Conservation (phyloP, 139 green algal genomes). For the Ettlia oleoabundans region DNA sequence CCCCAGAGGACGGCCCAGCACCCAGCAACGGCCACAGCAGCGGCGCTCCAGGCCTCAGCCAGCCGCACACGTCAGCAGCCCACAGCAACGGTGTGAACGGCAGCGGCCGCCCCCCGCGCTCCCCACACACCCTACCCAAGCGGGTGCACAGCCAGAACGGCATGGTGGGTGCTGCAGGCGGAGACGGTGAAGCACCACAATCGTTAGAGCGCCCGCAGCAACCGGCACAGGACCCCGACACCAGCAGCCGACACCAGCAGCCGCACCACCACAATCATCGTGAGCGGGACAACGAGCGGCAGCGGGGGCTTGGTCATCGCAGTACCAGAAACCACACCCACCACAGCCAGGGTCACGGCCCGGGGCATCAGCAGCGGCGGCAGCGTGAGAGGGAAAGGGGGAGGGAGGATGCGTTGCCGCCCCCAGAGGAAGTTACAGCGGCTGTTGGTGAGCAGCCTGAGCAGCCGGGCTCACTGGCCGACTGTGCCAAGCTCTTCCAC, state of each 20-base stretch:
- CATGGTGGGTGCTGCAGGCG: background rate
- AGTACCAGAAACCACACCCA: too few relatives aligned
- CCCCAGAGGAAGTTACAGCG: conserved; percentile 7
- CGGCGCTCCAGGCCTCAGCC: background rate
- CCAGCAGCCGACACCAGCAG: too few relatives aligned
- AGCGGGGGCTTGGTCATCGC: too few relatives aligned
- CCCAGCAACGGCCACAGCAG: background rate
- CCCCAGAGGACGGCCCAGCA: too few relatives aligned
- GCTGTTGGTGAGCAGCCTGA: background rate
- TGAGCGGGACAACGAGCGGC: too few relatives aligned
- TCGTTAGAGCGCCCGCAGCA: too few relatives aligned
- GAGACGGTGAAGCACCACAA: background rate
- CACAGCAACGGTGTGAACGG: background rate
- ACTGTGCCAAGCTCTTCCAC: conserved; percentile 22
- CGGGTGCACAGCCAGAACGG: background rate
- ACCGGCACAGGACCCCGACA: too few relatives aligned
- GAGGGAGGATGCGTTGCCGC: background rate
- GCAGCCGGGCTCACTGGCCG: conserved; percentile 19
- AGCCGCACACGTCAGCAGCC: background rate
- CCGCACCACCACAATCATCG: too few relatives aligned
- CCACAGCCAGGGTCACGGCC: background rate
- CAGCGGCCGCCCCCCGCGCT: conserved; percentile 5
- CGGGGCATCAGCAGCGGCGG: background rate
- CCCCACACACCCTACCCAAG: background rate
- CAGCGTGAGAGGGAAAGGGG: background rate